Conservation (phyloP, 352 stramenopile genomes). For the Phytopythium mirpurense region DNA sequence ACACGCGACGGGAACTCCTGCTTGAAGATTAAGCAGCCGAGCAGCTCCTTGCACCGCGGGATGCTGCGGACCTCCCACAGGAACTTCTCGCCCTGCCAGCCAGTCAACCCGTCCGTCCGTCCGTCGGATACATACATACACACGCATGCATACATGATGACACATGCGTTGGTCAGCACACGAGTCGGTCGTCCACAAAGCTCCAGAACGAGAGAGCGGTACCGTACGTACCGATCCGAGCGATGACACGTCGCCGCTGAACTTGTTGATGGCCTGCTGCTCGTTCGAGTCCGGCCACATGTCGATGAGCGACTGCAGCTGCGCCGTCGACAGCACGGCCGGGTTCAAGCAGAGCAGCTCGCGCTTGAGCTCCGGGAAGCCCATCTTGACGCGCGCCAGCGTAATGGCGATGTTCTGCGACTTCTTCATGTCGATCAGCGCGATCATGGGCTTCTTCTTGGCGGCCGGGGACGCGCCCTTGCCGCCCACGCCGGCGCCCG, state of each 20-base stretch:
- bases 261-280: slow-evolving; percentile 62
- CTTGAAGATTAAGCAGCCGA: slow-evolving; percentile 78
- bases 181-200: too few species aligned
- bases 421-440: slow-evolving; percentile 86
- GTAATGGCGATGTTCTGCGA: slow-evolving; percentile 87
- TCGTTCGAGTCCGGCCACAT: slow-evolving; percentile 81
- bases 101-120: slow-evolving; percentile 1
- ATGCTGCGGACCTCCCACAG: slow-evolving; percentile 65
- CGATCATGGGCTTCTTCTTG: slow-evolving; percentile 69
- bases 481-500: slow-evolving; percentile 12
- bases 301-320: slow-evolving; percentile 78
- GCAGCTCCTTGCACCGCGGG: slow-evolving; percentile 63
- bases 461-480: slow-evolving; percentile 19
- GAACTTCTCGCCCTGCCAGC: slow-evolving; percentile 60
- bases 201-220: too few species aligned
- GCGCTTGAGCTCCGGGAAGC: slow-evolving; percentile 60
- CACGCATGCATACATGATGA: too few species aligned
- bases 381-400: slow-evolving; percentile 67
- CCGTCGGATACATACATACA: not conserved
- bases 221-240: slow-evolving; percentile 53
- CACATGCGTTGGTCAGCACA: too few species aligned
- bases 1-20: slow-evolving; percentile 75
- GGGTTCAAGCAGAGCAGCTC: slow-evolving; percentile 76
- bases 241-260: slow-evolving; percentile 48
- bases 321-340: slow-evolving; percentile 66